These are phyloP conservation scores for Hansenula lynferdii DNA, from an alignment of 1,139 yeast species.

Conservation along the genomic window DNA sequence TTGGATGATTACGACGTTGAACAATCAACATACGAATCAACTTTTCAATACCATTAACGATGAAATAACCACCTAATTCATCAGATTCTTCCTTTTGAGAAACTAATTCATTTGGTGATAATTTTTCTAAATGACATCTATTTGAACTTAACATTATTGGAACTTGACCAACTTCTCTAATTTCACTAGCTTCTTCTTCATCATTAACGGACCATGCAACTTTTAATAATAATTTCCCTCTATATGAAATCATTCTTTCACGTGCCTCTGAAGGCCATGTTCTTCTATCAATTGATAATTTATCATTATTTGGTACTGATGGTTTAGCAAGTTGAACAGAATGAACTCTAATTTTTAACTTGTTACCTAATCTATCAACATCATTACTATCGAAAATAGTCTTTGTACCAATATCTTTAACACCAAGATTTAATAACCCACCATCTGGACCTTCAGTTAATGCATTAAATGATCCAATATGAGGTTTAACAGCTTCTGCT, in stretches of 20 bases:
- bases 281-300: conserved; percentile 72
- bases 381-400: conserved; percentile 80
- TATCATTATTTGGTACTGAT: conserved; percentile 65
- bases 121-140: conserved; percentile 82
- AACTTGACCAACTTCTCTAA: conserved; percentile 86
- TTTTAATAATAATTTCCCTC: conserved; percentile 70
- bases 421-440: conserved; percentile 81
- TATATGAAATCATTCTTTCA: conserved; percentile 78
- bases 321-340: conserved; percentile 88
- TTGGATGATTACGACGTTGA: conserved; percentile 95
- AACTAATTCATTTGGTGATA: conserved; percentile 81
- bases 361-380: conserved; percentile 69
- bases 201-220: conserved; percentile 84
- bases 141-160: conserved; percentile 90
- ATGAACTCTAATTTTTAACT: conserved; percentile 73
- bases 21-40: conserved; percentile 95
- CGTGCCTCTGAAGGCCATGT: conserved; percentile 88
- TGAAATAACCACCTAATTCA: conserved; percentile 94
- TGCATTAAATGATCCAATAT: conserved; percentile 94
- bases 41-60: conserved; percentile 96
- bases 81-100: conserved; percentile 84
- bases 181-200: conserved; percentile 74
- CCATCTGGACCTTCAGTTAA: conserved; percentile 83
- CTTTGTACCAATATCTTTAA: conserved; percentile 81
- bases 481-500: conserved; percentile 89